A percentile compares a stretch with the other conserved stretches of the same genome.
phyloP scores from a whole-genome alignment of 768 basidiomycete species.

The Psilocybe tampanensis region DNA sequence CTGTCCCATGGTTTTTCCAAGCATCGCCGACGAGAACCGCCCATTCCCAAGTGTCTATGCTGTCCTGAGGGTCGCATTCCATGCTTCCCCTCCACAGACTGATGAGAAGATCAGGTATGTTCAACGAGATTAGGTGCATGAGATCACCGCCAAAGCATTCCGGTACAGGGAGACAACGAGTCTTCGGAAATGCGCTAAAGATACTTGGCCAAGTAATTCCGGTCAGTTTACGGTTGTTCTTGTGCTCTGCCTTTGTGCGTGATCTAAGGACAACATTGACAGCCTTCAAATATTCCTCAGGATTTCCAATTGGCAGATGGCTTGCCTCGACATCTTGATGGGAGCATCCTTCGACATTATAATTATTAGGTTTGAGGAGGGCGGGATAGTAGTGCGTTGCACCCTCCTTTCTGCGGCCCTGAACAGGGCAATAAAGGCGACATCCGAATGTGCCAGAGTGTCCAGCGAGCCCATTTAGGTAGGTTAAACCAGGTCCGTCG shows the following conservation, averaged over 20 bases:
- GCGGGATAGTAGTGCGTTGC: conserved; percentile 36
- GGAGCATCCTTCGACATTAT: conserved; percentile 22
- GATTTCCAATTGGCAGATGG: too few species aligned
- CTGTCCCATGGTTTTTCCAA: conserved; percentile 33
- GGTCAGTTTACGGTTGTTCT: conserved; percentile 20
- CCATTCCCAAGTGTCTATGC: conserved; percentile 28
- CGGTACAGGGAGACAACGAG: conserved; percentile 29
- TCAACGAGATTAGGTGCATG: conserved; percentile 40
- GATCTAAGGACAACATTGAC: too few species aligned
- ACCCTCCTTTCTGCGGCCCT: conserved; percentile 28
- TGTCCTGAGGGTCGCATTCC: conserved; percentile 22
- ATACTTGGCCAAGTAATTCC: conserved; percentile 39
- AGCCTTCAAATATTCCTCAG: too few species aligned
- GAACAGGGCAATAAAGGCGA: conserved; percentile 28
- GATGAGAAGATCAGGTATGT: conserved; percentile 41
- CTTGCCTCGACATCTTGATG: too few species aligned
- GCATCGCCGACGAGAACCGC: conserved; percentile 22
- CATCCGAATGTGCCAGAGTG: conserved; percentile 35
- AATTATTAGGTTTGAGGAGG: conserved; percentile 27
- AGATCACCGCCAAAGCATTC: conserved; percentile 38
- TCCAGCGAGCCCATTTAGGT: conserved; percentile 29
- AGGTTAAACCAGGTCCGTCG: conserved; percentile 28
- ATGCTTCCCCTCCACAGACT: conserved; percentile 32
- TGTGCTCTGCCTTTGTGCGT: neutral
- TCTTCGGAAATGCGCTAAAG: conserved; percentile 32